These are phyloP conservation scores for Arthrobotrys musiformis DNA, from an alignment of 2,329 filamentous ascomycete species.

Conservation along the genomic window DNA sequence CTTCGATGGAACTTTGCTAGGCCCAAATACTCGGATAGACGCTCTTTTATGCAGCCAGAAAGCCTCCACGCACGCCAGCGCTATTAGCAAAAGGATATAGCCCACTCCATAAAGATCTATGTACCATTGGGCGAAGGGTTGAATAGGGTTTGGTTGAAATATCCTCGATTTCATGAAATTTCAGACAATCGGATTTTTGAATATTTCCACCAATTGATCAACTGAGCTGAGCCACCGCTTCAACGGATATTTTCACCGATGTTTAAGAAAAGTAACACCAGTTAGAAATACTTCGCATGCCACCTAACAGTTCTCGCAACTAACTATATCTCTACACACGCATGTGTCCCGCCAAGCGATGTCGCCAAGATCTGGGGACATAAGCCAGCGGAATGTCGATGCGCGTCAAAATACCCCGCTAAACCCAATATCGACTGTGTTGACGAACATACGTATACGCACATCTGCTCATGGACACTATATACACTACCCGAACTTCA, in stretches of 20 bases:
- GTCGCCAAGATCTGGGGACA: background rate
- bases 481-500: background rate
- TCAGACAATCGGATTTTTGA: too few species aligned
- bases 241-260: too few species aligned
- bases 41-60: background rate
- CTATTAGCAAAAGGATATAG: background rate
- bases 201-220: too few species aligned
- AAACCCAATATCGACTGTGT: slow-evolving; percentile 11
- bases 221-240: too few species aligned
- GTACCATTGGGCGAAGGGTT: too few species aligned
- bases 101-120: too few species aligned
- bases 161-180: too few species aligned
- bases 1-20: background rate
- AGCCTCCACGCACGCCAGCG: background rate
- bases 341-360: background rate
- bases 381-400: background rate
- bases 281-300: too few species aligned
- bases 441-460: background rate
- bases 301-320: background rate
- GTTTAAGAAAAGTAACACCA: too few species aligned
- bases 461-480: too few species aligned
- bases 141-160: too few species aligned
- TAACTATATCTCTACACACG: too few species aligned
- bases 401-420: background rate
- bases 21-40: background rate